Conservation (phyloP, 768 basidiomycete species). For the Pleurotus platypus region DNA sequence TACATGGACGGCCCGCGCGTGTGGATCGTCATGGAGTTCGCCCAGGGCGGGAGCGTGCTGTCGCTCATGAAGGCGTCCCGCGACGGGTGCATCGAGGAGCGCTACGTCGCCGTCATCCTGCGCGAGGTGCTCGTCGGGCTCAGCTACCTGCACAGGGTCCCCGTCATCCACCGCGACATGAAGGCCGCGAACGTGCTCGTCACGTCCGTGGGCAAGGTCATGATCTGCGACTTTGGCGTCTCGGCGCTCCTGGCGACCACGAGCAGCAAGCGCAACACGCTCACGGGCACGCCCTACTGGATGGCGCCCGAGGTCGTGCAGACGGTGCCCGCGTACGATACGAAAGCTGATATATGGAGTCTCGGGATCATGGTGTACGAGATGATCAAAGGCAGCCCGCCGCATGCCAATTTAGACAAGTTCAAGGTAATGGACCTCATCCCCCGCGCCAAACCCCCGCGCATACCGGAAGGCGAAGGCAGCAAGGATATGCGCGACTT, state of each 20-base stretch:
- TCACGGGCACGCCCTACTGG: constrained; percentile 98
- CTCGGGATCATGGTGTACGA: constrained; percentile 95
- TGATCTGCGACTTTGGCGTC: constrained; percentile 98
- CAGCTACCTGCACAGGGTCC: constrained; percentile 87
- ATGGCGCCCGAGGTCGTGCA: constrained; percentile 99
- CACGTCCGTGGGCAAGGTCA: constrained; percentile 82
- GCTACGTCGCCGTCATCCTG: constrained; percentile 81
- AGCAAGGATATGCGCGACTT: constrained; percentile 88
- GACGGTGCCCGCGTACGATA: constrained; percentile 85
- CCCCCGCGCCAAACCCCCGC: constrained; percentile 78
- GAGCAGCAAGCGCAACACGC: constrained; percentile 90
- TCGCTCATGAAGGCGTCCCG: constrained; percentile 88
- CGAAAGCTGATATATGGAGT: constrained; percentile 98
- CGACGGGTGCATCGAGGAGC: constrained; percentile 79
- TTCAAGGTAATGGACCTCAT: constrained; percentile 88
- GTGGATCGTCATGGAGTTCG: constrained; percentile 99
- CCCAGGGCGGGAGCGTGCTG: constrained; percentile 90
- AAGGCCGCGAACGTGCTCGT: constrained; percentile 97
- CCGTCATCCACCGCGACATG: constrained; percentile 95
- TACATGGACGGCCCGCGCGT: constrained; percentile 92
- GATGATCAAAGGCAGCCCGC: constrained; percentile 95
- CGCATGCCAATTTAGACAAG: constrained; percentile 84
- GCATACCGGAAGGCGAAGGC: constrained; percentile 73
- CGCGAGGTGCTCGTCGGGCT: constrained; percentile 88
- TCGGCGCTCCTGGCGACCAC: constrained; percentile 84